Conservation (phyloP, 164 flowering plant genomes). For the Chimonanthus salicifolius region DNA sequence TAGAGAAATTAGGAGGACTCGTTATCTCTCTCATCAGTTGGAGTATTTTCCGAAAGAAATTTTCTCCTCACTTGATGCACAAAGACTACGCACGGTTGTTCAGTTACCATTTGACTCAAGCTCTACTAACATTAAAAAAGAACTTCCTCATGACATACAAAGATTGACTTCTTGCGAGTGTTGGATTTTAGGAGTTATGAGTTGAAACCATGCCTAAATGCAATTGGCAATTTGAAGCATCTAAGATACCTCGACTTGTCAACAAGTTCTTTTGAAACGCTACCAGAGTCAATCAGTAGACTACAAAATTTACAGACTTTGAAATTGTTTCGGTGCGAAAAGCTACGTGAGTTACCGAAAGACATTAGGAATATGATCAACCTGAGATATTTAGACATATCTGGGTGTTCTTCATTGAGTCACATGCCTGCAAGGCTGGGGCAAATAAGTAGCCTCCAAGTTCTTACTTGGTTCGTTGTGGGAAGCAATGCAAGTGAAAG, state of each 20-base stretch:
- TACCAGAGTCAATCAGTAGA: slow-evolving; percentile 10
- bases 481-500: not conserved
- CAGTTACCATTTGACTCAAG: not conserved
- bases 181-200: not conserved
- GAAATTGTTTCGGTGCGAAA: not conserved
- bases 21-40: not conserved
- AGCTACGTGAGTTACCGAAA: not conserved
- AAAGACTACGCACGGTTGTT: not conserved
- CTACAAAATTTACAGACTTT: slow-evolving; percentile 7
- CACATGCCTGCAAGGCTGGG: not conserved
- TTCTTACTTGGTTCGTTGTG: not conserved
- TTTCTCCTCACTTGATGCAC: not conserved
- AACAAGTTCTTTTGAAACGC: not conserved
- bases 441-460: not conserved
- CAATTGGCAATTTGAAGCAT: not conserved
- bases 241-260: slow-evolving; percentile 13
- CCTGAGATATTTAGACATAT: not conserved
- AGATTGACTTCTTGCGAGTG: not conserved
- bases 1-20: not conserved
- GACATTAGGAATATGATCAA: not conserved
- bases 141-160: not conserved
- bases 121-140: no score
- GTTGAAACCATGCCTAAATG: not conserved
- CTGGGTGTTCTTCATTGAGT: not conserved
- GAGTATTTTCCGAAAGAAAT: not conserved